Conservation (phyloP, 768 basidiomycete species). For the Tubosaeta brunneosetosa region DNA sequence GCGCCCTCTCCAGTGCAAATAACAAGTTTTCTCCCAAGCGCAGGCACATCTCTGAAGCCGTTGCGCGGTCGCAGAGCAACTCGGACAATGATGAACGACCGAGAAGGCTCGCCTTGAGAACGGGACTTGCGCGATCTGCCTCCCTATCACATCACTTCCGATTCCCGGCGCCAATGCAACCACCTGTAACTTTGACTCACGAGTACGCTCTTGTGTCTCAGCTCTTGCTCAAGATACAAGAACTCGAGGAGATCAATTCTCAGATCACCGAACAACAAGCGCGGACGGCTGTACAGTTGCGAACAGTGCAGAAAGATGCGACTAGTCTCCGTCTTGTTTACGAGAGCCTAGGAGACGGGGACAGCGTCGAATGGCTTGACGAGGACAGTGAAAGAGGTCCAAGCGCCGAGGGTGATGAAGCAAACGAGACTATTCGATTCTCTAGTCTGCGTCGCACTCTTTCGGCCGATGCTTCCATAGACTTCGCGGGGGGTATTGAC, state of each 20-base stretch:
- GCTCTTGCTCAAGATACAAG: conserved; percentile 67
- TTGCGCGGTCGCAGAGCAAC: conserved; percentile 7
- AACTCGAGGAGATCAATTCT: conserved; percentile 69
- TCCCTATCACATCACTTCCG: conserved; percentile 22
- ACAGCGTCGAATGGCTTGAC: conserved; percentile 35
- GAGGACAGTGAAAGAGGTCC: conserved; percentile 41
- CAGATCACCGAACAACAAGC: conserved; percentile 63
- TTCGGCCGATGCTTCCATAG: conserved; percentile 18
- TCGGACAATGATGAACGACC: conserved; percentile 12
- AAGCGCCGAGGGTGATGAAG: conserved; percentile 24
- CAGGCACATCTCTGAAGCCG: conserved; percentile 28
- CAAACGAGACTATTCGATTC: conserved; percentile 31
- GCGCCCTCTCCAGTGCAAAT: conserved; percentile 34
- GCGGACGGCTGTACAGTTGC: conserved; percentile 55
- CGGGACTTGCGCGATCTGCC: conserved; percentile 22
- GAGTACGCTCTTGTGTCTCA: conserved; percentile 63
- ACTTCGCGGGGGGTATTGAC: conserved; percentile 19
- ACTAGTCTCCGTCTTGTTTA: conserved; percentile 67
- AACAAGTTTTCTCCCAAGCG: conserved; percentile 20
- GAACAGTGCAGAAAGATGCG: conserved; percentile 68
- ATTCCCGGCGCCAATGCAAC: conserved; percentile 5
- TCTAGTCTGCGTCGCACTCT: conserved; percentile 25
- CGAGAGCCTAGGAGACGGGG: conserved; percentile 57
- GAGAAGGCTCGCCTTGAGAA: conserved; percentile 16
- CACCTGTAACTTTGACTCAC: conserved; percentile 17